Base-by-base conservation (phyloP, 73 alveolate species). In the Paramecium octaurelia region DNA sequence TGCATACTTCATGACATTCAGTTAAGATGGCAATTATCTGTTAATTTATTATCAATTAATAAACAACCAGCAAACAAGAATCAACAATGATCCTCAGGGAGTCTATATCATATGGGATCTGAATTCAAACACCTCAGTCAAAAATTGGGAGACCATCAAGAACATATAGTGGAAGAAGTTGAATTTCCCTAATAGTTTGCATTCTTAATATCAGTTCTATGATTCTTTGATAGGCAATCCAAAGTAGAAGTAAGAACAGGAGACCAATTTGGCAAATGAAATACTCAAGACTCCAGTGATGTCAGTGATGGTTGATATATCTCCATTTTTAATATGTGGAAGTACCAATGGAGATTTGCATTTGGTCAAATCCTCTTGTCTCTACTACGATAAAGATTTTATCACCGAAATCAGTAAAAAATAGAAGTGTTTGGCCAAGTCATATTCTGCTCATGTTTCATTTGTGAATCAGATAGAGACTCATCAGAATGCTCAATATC, bases 401-500 rank as follows among this genome's bases (percentile, higher is more conserved):
- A 64, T 69, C n/a, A 83, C 80, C 6, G 91, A 83, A 10, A 70
- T 42, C 10, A 43, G 38, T 36, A 58, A 44, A 71, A 89, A 89
- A 18, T 58, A 69, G 29, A 89, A 70, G 71, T 89, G 94, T 71
- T 73, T 70, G 36, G 94, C 94, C 2, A 89, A 89, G 46, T 70
- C 92, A 12, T 89, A 89, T 71, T 68, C 94, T 21, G 94, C 94
- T 27, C 94, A 89, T 71, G 84, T 89, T 11, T 89, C 94, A 20
- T 89, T 64, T 89, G 88, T 89, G 10, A 89, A 73, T 73, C 50
- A 89, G 7, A 58, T 89, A 18, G 94, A 89, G 48, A 70, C 77
- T 71, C 92, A 89, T 89, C 21, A 83, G 6, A 46, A 89, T 70
- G 59, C 70, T 20, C 24, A 83, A 71, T 89, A 71, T 40, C 18